A percentile compares a stretch with the other conserved stretches of the same genome.
Evolutionary conservation across 116 monocot species (phyloP).

Genomic region (Cymodocea nodosa): DNA sequence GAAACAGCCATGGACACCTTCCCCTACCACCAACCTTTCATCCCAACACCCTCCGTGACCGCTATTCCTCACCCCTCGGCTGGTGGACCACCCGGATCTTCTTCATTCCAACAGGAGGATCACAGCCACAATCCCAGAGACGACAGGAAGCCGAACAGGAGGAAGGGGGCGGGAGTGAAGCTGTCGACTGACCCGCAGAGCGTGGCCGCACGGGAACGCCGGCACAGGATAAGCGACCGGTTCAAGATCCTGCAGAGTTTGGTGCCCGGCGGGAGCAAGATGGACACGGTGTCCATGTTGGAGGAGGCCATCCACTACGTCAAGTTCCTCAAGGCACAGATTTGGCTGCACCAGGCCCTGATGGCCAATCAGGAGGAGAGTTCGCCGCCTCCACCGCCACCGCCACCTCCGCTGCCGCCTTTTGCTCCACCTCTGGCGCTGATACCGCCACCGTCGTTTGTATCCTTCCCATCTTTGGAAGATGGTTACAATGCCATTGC

Average conservation of each 20-base stretch:
- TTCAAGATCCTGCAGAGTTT: constrained; percentile 71
- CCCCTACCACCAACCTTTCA: constrained; percentile 4
- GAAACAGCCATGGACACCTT: constrained; percentile 9
- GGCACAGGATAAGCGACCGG: constrained; percentile 85
- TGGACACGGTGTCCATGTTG: constrained; percentile 94
- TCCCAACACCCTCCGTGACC: background rate
- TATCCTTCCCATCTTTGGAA: background rate
- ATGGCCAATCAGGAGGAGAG: constrained; percentile 1
- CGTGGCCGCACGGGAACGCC: constrained; percentile 71
- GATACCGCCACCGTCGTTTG: background rate
- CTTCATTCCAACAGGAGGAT: constrained; percentile 4
- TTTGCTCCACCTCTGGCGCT: background rate
- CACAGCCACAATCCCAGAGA: background rate
- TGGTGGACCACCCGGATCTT: background rate
- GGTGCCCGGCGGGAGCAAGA: constrained; percentile 90
- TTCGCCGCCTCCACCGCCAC: background rate
- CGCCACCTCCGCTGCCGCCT: background rate
- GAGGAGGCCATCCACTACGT: constrained; percentile 95
- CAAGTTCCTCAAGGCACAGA: constrained; percentile 89
- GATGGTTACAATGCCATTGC: background rate
- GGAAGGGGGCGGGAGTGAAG: constrained; percentile 18
- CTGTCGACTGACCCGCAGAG: constrained; percentile 97
- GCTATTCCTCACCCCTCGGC: too few species aligned
- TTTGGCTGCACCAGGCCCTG: constrained; percentile 53
- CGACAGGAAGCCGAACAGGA: constrained; percentile 5